These are phyloP conservation scores for Nyssa sinensis DNA, from an alignment of 148 eudicot species.

Conservation along the genomic window DNA sequence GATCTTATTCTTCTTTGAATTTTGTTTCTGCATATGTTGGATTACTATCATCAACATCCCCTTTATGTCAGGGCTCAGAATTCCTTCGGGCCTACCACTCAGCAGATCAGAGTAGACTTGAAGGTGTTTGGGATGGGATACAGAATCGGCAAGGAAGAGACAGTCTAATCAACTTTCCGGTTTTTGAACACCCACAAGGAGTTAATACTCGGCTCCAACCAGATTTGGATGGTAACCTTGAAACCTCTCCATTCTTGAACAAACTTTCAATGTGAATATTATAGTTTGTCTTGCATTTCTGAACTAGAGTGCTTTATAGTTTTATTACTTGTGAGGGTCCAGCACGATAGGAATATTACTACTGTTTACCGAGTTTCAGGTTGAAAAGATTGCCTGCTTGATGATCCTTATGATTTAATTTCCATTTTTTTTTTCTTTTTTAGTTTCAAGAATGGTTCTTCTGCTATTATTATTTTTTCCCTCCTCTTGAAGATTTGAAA, in stretches of 20 bases:
- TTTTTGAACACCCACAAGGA: constrained; percentile 37
- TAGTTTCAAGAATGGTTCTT: background rate
- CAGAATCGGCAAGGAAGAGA: constrained; percentile 51
- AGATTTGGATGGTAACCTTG: constrained; percentile 60
- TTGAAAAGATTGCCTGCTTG: background rate
- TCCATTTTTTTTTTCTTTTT: background rate
- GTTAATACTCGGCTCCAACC: constrained; percentile 36
- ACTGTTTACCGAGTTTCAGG: background rate
- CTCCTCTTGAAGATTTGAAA: background rate
- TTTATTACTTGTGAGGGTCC: background rate
- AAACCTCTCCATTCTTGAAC: background rate
- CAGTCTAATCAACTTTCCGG: constrained; percentile 40
- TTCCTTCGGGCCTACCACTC: constrained; percentile 71
- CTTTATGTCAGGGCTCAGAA: constrained; percentile 54
- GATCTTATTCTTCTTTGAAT: constrained; percentile 2
- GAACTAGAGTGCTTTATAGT: background rate
- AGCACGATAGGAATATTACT: background rate
- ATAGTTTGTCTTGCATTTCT: background rate
- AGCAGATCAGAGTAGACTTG: constrained; percentile 52
- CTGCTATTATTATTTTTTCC: background rate
- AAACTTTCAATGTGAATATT: background rate
- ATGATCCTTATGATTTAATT: background rate
- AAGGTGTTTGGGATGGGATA: constrained; percentile 83
- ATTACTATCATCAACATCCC: background rate
- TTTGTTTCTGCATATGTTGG: background rate